Base-by-base conservation (phyloP, 768 basidiomycete species). In the Naganishia friedmannii region DNA sequence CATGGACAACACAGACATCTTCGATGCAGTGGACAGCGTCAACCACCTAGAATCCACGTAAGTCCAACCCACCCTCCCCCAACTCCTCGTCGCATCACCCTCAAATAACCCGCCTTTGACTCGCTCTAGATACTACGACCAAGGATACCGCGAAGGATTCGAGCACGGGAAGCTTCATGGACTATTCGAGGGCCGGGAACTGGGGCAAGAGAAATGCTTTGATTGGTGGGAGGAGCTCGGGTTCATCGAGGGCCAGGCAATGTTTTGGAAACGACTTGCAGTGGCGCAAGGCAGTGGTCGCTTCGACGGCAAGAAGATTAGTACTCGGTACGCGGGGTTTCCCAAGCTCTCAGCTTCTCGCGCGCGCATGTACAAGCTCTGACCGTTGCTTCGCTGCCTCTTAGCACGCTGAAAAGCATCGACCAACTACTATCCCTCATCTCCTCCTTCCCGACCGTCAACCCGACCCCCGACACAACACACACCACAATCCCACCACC, bases 211-310 rank as follows among this genome's bases (percentile, higher is more conserved):
- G 74, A 93, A 95, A 74, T 91, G 90, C 0, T 97, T 88, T 79
- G 93, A 95, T 81, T 88, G 96, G 82, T 97, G 93, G 93, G 94
- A 97, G 80, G 95, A 99, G 80, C 85, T 99, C 15, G 93, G 91
- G 1, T 97, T 89, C 75, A 94, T 94, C 78, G 86, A 94, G 75
- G 95, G 93, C 6, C 89, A 90, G 74, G 92, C 92, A 48, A 28
- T n/a, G 46, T 45, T 55, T 56, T 65, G 63, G 66, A 53, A 53
- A 60, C 32, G 46, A 55, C 39, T 46, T 6, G 53, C 37, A 21
- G 69, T 12, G 19, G 58, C 48, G 17, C 71, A 69, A 26, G 37
- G 4, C 17, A 31, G 13, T 31, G 67, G 60, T 9, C 19, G 53
- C 13, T 17, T 42, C 23, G 53, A n/a, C 0, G 70, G 32, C 48